phyloP scores from a whole-genome alignment of 2,329 filamentous ascomycete genomes.

The Gremmenia infestans region DNA sequence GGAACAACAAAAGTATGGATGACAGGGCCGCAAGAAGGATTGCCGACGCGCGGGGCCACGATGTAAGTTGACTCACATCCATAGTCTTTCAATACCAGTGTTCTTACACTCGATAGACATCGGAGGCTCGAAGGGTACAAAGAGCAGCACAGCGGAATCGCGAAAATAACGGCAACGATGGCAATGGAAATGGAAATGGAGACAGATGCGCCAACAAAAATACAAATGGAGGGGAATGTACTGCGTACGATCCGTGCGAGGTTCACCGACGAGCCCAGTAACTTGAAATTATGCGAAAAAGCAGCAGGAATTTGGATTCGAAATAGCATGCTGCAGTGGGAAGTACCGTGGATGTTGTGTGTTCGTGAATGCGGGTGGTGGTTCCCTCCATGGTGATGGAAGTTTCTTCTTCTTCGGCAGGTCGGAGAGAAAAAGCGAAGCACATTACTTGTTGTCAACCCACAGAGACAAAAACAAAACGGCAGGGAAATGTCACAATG shows the following conservation, averaged over 20 bases:
- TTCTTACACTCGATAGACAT: neutral
- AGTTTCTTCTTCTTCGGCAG: neutral
- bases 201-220: neutral
- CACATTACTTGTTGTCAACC: neutral
- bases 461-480: neutral
- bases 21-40: conserved; percentile 18
- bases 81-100: neutral
- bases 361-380: neutral
- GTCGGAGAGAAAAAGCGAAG: conserved; percentile 4
- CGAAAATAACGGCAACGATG: neutral
- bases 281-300: neutral
- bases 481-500: neutral
- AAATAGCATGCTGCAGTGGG: neutral
- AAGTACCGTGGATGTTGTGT: neutral
- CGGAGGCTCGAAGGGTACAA: neutral
- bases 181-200: neutral
- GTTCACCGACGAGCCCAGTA: neutral
- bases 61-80: conserved; percentile 10
- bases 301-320: neutral
- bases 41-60: conserved; percentile 8
- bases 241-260: neutral
- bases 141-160: conserved; percentile 16
- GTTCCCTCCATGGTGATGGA: neutral
- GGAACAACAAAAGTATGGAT: conserved; percentile 6
- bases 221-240: neutral